Conservation (phyloP, 1,284 basidiomycete species). For the Pholiota adiposa region DNA sequence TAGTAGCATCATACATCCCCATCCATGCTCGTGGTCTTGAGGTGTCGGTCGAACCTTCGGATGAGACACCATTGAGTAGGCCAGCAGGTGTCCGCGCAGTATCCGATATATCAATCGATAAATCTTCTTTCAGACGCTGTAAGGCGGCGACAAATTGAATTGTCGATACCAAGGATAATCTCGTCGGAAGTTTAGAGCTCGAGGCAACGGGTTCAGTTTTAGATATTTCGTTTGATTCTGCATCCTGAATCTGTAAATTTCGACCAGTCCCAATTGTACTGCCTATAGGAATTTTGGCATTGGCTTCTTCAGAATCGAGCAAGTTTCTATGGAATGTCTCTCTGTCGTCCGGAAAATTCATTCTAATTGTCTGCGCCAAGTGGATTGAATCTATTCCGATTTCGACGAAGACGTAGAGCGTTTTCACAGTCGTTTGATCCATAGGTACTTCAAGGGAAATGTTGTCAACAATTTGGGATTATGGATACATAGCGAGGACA, state of each 20-base stretch:
- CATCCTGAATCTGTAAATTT: slow-evolving; percentile 62
- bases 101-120: slow-evolving; percentile 47
- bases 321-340: slow-evolving; percentile 62
- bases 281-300: slow-evolving; percentile 55
- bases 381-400: slow-evolving; percentile 91
- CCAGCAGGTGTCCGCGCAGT: background rate
- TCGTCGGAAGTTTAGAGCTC: slow-evolving; percentile 51
- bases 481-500: slow-evolving; percentile 27
- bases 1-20: slow-evolving; percentile 76
- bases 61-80: background rate
- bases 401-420: slow-evolving; percentile 98
- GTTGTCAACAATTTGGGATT: background rate
- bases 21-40: slow-evolving; percentile 43
- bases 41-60: background rate
- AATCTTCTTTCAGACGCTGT: slow-evolving; percentile 83
- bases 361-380: slow-evolving; percentile 81
- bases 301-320: slow-evolving; percentile 54
- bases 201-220: slow-evolving; percentile 10
- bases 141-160: slow-evolving; percentile 95
- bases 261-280: slow-evolving; percentile 50
- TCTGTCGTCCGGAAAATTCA: slow-evolving; percentile 88
- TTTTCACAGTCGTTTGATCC: slow-evolving; percentile 92
- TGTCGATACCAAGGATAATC: slow-evolving; percentile 89
- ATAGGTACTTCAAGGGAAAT: slow-evolving; percentile 86
- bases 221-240: slow-evolving; percentile 22